Conservation (phyloP, 208 protist species). For the Acanthamoeba castellanii region DNA sequence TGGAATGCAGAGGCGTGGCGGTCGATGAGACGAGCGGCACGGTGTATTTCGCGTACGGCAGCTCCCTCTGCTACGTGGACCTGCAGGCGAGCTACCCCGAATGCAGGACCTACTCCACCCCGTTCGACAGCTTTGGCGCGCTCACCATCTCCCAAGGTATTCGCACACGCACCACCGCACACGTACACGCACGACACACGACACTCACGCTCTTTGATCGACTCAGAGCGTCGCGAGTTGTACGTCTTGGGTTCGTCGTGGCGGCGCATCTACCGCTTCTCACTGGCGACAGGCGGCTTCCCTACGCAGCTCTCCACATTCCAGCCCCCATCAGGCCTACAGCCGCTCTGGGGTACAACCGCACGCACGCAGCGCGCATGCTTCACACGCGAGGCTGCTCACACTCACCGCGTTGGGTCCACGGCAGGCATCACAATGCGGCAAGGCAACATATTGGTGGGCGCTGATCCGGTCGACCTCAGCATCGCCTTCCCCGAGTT, state of each 20-base stretch:
- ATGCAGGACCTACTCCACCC: neutral
- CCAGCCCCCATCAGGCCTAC: neutral
- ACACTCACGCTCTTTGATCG: neutral
- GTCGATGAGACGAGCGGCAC: constrained; percentile 31
- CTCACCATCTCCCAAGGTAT: neutral
- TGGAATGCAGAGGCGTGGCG: neutral
- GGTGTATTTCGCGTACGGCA: neutral
- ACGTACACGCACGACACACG: neutral
- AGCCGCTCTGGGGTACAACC: neutral
- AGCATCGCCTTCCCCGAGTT: too few species aligned
- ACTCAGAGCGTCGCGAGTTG: neutral
- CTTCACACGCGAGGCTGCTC: neutral
- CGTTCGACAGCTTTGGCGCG: neutral
- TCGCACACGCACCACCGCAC: neutral
- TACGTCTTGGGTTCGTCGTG: neutral
- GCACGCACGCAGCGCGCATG: too few species aligned
- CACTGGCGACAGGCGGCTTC: neutral
- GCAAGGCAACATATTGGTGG: too few species aligned
- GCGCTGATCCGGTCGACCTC: too few species aligned
- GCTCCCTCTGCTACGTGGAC: neutral
- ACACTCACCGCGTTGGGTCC: too few species aligned
- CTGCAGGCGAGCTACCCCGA: neutral
- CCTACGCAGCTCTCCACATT: neutral
- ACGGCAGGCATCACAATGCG: too few species aligned
- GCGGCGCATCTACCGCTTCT: neutral